These are phyloP conservation scores for Vigna angularis DNA, from an alignment of 306 rosid species.

Conservation along the genomic window DNA sequence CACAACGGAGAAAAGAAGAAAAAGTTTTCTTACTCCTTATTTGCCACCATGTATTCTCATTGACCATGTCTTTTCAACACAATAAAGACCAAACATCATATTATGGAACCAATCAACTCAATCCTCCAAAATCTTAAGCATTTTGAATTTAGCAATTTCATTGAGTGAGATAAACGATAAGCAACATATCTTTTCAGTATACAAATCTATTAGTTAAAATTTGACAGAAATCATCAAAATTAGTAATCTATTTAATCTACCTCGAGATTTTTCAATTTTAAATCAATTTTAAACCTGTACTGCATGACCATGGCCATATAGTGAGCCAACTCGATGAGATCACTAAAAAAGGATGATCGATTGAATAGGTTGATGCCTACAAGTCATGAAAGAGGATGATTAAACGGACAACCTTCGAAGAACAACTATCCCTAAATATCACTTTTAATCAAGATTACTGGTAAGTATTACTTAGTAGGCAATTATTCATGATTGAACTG, in stretches of 20 bases:
- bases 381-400: fast-evolving
- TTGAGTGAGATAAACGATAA: too few relatives aligned
- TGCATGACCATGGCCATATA: too few relatives aligned
- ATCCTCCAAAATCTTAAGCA: background rate
- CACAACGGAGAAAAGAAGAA: background rate
- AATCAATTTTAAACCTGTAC: too few relatives aligned
- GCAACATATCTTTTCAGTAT: too few relatives aligned
- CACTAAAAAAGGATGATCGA: fast-evolving
- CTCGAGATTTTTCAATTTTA: too few relatives aligned
- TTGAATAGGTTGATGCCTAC: too few relatives aligned
- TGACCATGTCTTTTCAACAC: constrained; percentile 5
- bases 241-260: too few relatives aligned
- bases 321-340: fast-evolving
- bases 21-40: background rate
- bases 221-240: too few relatives aligned
- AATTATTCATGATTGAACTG: fast-evolving
- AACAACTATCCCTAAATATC: too few relatives aligned
- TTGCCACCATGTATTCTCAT: background rate
- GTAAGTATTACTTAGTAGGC: too few relatives aligned
- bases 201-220: too few relatives aligned
- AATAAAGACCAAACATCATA: background rate
- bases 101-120: background rate
- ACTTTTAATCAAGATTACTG: too few relatives aligned
- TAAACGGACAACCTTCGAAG: fast-evolving
- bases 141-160: background rate